A percentile compares a stretch with the other conserved stretches of the same genome.
Evolutionary conservation across 1,139 yeast species (phyloP).

Genomic region (Diutina neorugosa): DNA sequence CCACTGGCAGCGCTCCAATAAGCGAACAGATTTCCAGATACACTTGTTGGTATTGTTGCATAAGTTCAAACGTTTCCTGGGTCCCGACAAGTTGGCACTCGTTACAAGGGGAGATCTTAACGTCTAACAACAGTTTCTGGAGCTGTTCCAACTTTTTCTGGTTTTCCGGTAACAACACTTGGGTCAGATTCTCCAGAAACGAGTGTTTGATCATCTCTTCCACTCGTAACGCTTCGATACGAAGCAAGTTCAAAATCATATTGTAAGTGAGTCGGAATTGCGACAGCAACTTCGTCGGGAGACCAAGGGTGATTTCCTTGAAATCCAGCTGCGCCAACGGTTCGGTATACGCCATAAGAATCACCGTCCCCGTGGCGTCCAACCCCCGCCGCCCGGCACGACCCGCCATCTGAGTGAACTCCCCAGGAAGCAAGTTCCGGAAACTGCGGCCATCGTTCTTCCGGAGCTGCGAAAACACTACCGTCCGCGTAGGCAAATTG

Average conservation of each 20-base stretch:
- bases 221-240: slow-evolving; percentile 88
- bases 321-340: slow-evolving; percentile 52
- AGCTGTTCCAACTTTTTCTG: slow-evolving; percentile 49
- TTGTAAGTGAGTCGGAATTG: slow-evolving; percentile 91
- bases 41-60: slow-evolving; percentile 31
- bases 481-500: slow-evolving; percentile 94
- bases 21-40: slow-evolving; percentile 37
- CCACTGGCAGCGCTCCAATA: slow-evolving; percentile 31
- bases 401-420: slow-evolving; percentile 98
- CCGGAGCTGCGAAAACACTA: slow-evolving; percentile 71
- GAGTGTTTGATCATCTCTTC: slow-evolving; percentile 97
- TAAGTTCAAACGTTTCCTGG: slow-evolving; percentile 30
- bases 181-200: slow-evolving; percentile 84
- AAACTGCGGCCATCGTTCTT: slow-evolving; percentile 85
- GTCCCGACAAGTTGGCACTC: slow-evolving; percentile 26
- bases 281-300: slow-evolving; percentile 78
- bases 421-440: slow-evolving; percentile 83
- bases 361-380: slow-evolving; percentile 91
- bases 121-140: slow-evolving; percentile 30
- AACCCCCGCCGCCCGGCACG: slow-evolving; percentile 97
- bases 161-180: slow-evolving; percentile 78
- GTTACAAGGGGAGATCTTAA: slow-evolving; percentile 19
- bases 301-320: slow-evolving; percentile 74
- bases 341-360: slow-evolving; percentile 74
- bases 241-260: slow-evolving; percentile 82